Evolutionary conservation across 1,284 basidiomycete species (phyloP).

Genomic region (Cutaneotrichosporon cavernicola): DNA sequence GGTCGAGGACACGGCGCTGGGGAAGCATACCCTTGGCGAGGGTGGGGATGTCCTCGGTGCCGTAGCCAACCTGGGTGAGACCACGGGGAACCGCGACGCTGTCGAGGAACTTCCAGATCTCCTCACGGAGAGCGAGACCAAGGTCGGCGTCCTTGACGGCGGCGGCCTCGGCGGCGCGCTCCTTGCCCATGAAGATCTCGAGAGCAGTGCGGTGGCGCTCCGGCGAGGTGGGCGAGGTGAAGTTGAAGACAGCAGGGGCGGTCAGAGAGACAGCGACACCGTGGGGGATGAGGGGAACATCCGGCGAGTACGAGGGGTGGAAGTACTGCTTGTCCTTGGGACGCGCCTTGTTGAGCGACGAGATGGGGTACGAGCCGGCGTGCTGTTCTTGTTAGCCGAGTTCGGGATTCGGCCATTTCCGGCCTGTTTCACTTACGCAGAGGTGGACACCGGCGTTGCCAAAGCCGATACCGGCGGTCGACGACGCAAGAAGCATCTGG

Average conservation of each 20-base stretch:
- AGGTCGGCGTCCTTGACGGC: conserved; percentile 78
- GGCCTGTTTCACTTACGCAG: conserved; percentile 53
- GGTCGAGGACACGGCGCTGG: conserved; percentile 49
- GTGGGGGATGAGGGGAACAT: conserved; percentile 88
- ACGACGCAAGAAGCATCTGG: conserved; percentile 70
- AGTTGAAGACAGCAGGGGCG: conserved; percentile 86
- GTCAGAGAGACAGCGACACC: conserved; percentile 84
- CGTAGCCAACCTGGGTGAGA: conserved; percentile 80
- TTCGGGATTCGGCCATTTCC: not conserved
- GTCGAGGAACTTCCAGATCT: conserved; percentile 88
- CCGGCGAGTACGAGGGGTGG: conserved; percentile 74
- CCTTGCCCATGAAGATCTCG: conserved; percentile 73
- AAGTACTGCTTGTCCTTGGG: conserved; percentile 72
- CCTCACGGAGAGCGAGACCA: conserved; percentile 78
- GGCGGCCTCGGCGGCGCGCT: conserved; percentile 66
- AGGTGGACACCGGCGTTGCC: conserved; percentile 91
- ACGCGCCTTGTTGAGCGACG: conserved; percentile 89
- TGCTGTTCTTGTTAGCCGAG: conserved; percentile 21
- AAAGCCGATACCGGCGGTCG: conserved; percentile 89
- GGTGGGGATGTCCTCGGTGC: conserved; percentile 39
- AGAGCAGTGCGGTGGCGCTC: conserved; percentile 85
- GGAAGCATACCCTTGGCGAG: conserved; percentile 51
- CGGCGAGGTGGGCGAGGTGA: conserved; percentile 87
- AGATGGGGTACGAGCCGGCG: conserved; percentile 60
- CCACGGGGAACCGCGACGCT: conserved; percentile 81